Base-by-base conservation (phyloP, 495 filamentous ascomycete genomes). In the Cercophora newfieldiana region DNA sequence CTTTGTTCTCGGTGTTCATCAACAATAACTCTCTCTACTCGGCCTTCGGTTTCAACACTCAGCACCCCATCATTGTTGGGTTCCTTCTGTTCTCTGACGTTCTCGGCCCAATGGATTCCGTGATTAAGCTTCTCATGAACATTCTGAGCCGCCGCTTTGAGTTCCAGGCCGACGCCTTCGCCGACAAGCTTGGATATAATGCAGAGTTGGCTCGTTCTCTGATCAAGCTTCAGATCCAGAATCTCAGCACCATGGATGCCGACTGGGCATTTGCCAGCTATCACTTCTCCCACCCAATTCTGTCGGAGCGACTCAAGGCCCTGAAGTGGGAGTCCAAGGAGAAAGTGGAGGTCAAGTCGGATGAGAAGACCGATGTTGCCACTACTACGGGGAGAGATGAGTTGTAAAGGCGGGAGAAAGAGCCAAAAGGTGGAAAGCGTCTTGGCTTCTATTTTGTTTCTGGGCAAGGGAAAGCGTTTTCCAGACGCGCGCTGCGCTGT, bases 231-330 rank as follows among this genome's bases (percentile, higher is more conserved):
- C 95, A 99, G 77, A 92, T 97, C 76, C 92, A 98, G 80, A 99
- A 99, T 73, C 84, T 99, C 63, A 94, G 92, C 80, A 96, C 91
- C 63, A 97, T 98, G 94, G 96, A 99, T 76, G 95, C 95, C 48
- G 96, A 99, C 77, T 96, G 90, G 90, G 85, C 97, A 81, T 99
- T 97, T 77, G 93, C 96, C 26, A 94, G 89, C 81, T 99, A 98
- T 81, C 91, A 98, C 80, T 97, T 94, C 85, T 97, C 93, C 7
- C 95, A 99, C 79, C 95, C 95, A 0, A 98, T 98, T 68, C 85
- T 99, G 61, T 89, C 93, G 7, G 96, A 99, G 84, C 86, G 95
- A 68, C 81, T 99, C 69, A 91, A 89, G 79, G 95, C 94, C 0
- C 82, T 99, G 30, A 89, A 91, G 66, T 98, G 93, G 93, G 74